Evolutionary conservation across 1,284 basidiomycete species (phyloP).

Genomic region (Schizophyllum commune): DNA sequence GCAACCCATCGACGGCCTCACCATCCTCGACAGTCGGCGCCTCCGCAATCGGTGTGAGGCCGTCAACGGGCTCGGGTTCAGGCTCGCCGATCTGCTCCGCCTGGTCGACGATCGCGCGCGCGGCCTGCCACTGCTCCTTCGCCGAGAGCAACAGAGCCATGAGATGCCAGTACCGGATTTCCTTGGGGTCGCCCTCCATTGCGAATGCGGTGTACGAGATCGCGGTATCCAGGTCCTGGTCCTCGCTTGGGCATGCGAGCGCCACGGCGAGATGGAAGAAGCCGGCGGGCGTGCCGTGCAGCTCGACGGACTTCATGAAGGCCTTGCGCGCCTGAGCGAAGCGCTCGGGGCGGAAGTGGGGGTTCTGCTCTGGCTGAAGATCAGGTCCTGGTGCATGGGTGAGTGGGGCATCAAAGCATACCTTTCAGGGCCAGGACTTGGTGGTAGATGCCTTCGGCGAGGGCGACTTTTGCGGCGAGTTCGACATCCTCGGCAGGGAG

Average conservation of each 20-base stretch:
- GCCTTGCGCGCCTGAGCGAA: slow-evolving; percentile 55
- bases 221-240: slow-evolving; percentile 66
- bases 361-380: slow-evolving; percentile 51
- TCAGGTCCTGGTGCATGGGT: background rate
- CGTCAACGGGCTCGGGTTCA: slow-evolving; percentile 2
- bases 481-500: slow-evolving; percentile 38
- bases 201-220: slow-evolving; percentile 65
- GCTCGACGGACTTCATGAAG: slow-evolving; percentile 46
- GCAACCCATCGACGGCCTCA: slow-evolving; percentile 14
- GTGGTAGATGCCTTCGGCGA: slow-evolving; percentile 64
- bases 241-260: slow-evolving; percentile 55
- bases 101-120: slow-evolving; percentile 70
- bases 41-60: slow-evolving; percentile 2
- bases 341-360: slow-evolving; percentile 48
- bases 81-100: slow-evolving; percentile 20
- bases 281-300: slow-evolving; percentile 52
- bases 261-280: slow-evolving; percentile 79
- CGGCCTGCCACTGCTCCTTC: slow-evolving; percentile 76
- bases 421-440: slow-evolving; percentile 55
- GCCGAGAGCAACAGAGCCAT: slow-evolving; percentile 79
- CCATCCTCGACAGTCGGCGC: slow-evolving; percentile 18
- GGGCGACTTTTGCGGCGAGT: slow-evolving; percentile 45
- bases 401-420: slow-evolving; percentile 18
- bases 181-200: slow-evolving; percentile 67
- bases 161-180: slow-evolving; percentile 87